phyloP scores from a whole-genome alignment of 2,329 filamentous ascomycete genomes.

The Lomentospora prolificans region DNA sequence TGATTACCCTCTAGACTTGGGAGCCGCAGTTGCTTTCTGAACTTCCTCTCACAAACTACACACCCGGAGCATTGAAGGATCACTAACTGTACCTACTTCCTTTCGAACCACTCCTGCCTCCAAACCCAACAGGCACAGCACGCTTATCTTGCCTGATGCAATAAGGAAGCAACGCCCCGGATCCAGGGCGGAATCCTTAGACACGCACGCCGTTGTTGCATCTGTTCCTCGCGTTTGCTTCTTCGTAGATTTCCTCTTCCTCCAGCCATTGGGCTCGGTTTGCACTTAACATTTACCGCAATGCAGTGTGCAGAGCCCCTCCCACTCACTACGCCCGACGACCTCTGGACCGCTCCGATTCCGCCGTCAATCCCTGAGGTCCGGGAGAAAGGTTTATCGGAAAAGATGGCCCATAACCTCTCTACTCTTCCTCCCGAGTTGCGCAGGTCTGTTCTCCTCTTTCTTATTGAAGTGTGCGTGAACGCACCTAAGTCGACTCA shows the following conservation, averaged over 20 bases:
- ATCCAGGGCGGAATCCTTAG: no score
- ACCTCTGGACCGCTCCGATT: background rate
- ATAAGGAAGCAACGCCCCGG: no score
- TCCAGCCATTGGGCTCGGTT: background rate
- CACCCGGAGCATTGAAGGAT: no score
- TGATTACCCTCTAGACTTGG: no score
- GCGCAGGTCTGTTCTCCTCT: constrained; percentile 1
- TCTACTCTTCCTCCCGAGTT: constrained; percentile 6
- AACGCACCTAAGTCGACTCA: background rate
- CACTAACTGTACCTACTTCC: no score
- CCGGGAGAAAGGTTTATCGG: background rate
- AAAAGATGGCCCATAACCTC: background rate
- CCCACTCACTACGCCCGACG: background rate
- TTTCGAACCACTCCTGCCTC: no score
- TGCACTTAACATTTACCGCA: background rate
- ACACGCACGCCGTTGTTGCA: no score
- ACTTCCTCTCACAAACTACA: no score
- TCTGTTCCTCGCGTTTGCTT: background rate
- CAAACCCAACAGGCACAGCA: no score
- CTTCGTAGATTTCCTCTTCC: background rate
- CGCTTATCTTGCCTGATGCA: no score
- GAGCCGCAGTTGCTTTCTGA: no score
- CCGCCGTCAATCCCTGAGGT: background rate
- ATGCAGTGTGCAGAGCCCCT: background rate
- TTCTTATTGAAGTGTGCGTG: background rate